Base-by-base conservation (phyloP, 257 asterid species). In the Avicennia marina region DNA sequence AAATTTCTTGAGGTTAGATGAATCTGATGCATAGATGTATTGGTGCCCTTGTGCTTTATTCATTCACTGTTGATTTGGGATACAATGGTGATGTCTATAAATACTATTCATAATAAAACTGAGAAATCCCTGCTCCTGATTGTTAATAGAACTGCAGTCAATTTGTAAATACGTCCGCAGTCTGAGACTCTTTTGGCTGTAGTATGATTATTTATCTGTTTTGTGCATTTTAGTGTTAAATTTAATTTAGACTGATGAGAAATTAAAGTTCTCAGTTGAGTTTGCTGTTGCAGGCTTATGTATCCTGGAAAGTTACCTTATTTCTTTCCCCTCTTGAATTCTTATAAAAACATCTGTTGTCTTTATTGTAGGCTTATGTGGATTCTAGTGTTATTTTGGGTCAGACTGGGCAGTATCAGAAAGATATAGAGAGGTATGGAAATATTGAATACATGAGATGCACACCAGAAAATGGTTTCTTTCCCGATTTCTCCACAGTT, bases 301-400 rank as follows among this genome's bases (percentile, higher is more conserved):
- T n/a, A n/a, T n/a, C n/a, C n/a, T n/a, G n/a, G n/a, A n/a, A n/a
- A n/a, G n/a, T n/a, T n/a, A n/a, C n/a, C n/a, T n/a, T n/a, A n/a
- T n/a, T n/a, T n/a, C n/a, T n/a, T n/a, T n/a, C n/a, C n/a, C n/a
- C n/a, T n/a, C n/a, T n/a, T n/a, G n/a, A n/a, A n/a, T n/a, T 9
- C 34, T 68, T 26, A 15, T n/a, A 15, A 43, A 44, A 39, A 62
- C 45, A 56, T 47, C 32, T 63, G 7, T 60, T 42, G 25, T 75
- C 36, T 54, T 42, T 42, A n/a, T 15, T 45, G 46, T 29, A 93
- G 97, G 97, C 96, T 38, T 93, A 89, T 64, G 96, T 93, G 64
- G 97, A 93, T 73, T 89, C 97, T 1, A 89, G 99, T 41, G 97
- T 93, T 53, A 93, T 89, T 62, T 59, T 89, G 77, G 99, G 99